Evolutionary conservation across 1,284 basidiomycete genomes (phyloP), one percentile per base, ranked within the genome.

Genomic region (Cryptococcus jaspeensis): DNA sequence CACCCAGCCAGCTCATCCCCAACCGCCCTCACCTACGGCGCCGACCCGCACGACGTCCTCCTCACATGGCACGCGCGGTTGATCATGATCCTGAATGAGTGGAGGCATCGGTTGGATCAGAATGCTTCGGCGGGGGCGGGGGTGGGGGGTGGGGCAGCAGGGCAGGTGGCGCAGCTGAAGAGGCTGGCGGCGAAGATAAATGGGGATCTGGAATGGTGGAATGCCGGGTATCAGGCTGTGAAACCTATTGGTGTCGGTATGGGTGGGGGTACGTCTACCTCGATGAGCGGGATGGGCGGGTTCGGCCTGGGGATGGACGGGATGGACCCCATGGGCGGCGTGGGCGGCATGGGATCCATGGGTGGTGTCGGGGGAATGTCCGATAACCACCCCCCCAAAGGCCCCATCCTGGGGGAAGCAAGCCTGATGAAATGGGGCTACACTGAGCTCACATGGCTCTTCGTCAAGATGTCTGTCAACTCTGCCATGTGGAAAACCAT

Each of bases 11-110:
- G n/a, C 22, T 15, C 38, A 7, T 35, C 38, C 22, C 20, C 58
- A 4, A 18, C 47, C 15, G 15, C 9, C n/a, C 7, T 52, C 25
- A 16, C 56, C 9, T 44, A 28, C 1, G 13, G 38, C 12, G 55
- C 53, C 8, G 23, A 46, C n/a, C 36, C 32, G 13, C 46, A 66
- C 58, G 73, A 75, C 52, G 51, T 75, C 12, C 55, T 75, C 20
- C 65, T 75, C 25, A 63, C 64, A 12, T 68, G 55, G 50, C 71
- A 74, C 50, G 70, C 72, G 6, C 60, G 66, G 13, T 59, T 74
- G 20, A 61, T 73, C 35, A 62, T 64, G n/a, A 58, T 67, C 45
- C 54, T 72, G 15, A 66, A 64, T 16, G 59, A 65, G 38, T 75
- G 69, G 70, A 45, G 56, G 25, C 37, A 48, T 7, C 46, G 50